Evolutionary conservation across 1,284 basidiomycete genomes (phyloP).

Genomic region (Ceratobasidium sp.): DNA sequence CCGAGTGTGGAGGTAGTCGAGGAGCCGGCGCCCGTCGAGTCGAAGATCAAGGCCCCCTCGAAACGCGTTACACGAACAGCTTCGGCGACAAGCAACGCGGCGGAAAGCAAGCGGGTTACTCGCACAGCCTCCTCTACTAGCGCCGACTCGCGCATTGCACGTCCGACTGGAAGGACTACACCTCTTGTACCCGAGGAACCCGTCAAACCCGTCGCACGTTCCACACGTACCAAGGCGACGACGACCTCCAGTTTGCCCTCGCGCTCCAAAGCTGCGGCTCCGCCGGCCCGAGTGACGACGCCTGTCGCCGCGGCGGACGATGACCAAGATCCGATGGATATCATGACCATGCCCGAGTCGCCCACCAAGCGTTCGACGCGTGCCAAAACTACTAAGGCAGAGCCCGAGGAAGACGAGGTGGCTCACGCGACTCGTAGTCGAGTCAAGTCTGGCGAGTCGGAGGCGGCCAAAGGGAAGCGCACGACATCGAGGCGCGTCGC

Average conservation of each 20-base stretch:
- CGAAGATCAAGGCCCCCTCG: constrained; percentile 33
- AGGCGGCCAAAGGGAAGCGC: constrained; percentile 38
- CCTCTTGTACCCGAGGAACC: background rate
- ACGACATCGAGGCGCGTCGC: constrained; percentile 24
- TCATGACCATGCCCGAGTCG: constrained; percentile 35
- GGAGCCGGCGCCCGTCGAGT: constrained; percentile 9
- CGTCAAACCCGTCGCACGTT: constrained; percentile 14
- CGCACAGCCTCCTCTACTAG: constrained; percentile 29
- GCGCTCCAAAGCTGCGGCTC: constrained; percentile 18
- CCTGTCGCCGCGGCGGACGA: constrained; percentile 22
- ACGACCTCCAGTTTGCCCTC: constrained; percentile 12
- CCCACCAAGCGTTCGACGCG: constrained; percentile 42
- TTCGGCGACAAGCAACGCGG: constrained; percentile 12
- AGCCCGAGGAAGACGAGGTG: constrained; percentile 32
- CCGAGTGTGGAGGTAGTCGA: background rate
- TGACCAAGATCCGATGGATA: constrained; percentile 36
- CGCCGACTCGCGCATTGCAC: background rate
- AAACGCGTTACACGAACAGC: constrained; percentile 33
- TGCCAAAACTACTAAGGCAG: constrained; percentile 23
- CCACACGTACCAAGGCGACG: constrained; percentile 27
- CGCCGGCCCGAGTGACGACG: constrained; percentile 7
- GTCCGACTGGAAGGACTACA: constrained; percentile 17
- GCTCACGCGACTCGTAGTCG: constrained; percentile 33
- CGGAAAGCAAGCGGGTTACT: constrained; percentile 12
- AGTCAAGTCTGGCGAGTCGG: constrained; percentile 32